Base-by-base conservation (phyloP, 768 basidiomycete genomes). In the Lentinula guzmanii region DNA sequence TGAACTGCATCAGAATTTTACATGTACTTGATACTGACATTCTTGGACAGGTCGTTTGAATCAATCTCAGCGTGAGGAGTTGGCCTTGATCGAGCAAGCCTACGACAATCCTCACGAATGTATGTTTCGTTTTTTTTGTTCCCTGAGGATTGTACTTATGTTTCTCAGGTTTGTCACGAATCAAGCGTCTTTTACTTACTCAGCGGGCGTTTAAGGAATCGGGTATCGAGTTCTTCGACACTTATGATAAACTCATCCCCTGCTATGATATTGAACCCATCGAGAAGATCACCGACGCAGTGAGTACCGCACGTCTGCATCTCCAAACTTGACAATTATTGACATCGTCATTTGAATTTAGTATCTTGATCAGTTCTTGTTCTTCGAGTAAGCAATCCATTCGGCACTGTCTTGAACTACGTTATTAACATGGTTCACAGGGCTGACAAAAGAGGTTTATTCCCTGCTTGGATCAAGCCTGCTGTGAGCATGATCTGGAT, bases 81-180 rank as follows among this genome's bases (percentile, higher is more conserved):
- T 99, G 58, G 97, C 97, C 11, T 81, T 99, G 56, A 97, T 99
- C 63, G 97, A 99, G 70, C 97, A 99, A 75, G 96, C 96, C 3
- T 98, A 98, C 72, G 97, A 99, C 72, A 98, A 98, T 70, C 97
- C 97, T 33, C 97, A 98, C 74, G 97, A 99, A 80, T 98, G 95
- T 87, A 67, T 68, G 83, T 56, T 16, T 1, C 11, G 1, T 21
- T 61, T 11, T 57, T 9, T 39, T 11, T 52, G 24, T 43, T 15
- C 2, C 18, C 42, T 41, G 35, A 34, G 5, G 28, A 18, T 58
- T 33, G 69, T 45, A 58, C 43, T 52, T 37, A 42, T 13, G 43
- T 16, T 45, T 61, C 34, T 2, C 57, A 88, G 86, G 88, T 72
- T 76, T 99, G 56, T 98, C 96, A 2, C 93, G 97, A 58, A 98